phyloP scores from a whole-genome alignment of 2,329 filamentous ascomycete genomes.

The Nemania sp. region DNA sequence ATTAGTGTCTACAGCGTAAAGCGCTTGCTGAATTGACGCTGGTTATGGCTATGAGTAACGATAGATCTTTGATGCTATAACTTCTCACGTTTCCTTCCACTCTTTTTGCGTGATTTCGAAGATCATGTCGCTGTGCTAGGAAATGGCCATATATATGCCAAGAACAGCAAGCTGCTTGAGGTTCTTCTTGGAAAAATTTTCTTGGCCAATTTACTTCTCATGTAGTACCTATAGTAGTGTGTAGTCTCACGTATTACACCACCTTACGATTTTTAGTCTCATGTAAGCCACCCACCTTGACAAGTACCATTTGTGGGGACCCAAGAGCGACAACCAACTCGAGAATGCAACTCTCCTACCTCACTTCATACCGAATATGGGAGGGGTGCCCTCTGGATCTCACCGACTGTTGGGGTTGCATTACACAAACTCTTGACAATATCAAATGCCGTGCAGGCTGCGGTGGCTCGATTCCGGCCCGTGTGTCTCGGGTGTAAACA shows the following conservation, averaged over 20 bases:
- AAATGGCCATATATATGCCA: neutral
- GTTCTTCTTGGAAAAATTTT: neutral
- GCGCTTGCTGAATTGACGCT: too few species aligned
- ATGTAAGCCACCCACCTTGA: conserved; percentile 11
- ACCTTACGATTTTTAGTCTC: conserved; percentile 11
- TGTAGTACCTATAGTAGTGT: too few species aligned
- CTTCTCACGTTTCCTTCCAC: neutral
- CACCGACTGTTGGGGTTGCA: too few species aligned
- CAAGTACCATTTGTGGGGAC: conserved; percentile 16
- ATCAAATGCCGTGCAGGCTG: conserved; percentile 1
- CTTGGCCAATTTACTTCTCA: conserved; percentile 8
- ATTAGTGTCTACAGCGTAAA: too few species aligned
- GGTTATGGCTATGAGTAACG: too few species aligned
- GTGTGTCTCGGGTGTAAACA: neutral
- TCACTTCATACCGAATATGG: conserved; percentile 4
- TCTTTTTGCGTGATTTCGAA: neutral
- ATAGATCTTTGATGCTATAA: too few species aligned
- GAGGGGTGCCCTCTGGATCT: too few species aligned
- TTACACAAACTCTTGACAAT: neutral
- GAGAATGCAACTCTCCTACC: conserved; percentile 15
- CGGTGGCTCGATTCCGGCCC: neutral
- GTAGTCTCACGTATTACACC: too few species aligned
- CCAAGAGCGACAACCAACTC: conserved; percentile 12
- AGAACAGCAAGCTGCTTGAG: too few species aligned
- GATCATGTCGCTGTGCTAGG: neutral